Evolutionary conservation across 805 yeast species (phyloP).

Genomic region (Teunomyces cretensis): DNA sequence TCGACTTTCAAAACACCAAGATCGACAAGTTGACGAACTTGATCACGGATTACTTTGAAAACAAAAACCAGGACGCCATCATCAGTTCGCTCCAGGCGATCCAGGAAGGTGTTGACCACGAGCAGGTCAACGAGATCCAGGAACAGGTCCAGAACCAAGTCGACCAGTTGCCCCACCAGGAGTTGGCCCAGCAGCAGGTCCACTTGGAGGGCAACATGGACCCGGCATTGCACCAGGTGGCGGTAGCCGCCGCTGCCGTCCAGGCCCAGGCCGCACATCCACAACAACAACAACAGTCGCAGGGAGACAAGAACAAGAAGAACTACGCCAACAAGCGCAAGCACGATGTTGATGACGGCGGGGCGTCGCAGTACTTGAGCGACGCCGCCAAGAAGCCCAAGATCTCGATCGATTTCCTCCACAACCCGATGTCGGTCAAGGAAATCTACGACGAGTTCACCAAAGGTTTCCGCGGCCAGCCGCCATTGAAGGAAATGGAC

Average conservation of each 20-base stretch:
- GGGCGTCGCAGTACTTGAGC: constrained; percentile 5
- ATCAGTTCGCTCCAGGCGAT: constrained; percentile 29
- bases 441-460: constrained; percentile 47
- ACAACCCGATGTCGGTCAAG: constrained; percentile 44
- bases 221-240: constrained; percentile 42
- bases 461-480: constrained; percentile 45
- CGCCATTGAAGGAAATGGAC: constrained; percentile 43
- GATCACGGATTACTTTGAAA: constrained; percentile 32
- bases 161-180: constrained; percentile 16
- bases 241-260: constrained; percentile 38
- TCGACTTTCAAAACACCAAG: constrained; percentile 38
- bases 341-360: constrained; percentile 4
- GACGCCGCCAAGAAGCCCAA: constrained; percentile 32
- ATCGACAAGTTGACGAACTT: constrained; percentile 38
- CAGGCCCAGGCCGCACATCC: constrained; percentile 17
- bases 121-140: constrained; percentile 20
- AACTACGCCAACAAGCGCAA: constrained; percentile 10
- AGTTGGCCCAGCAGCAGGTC: constrained; percentile 15
- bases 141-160: constrained; percentile 21
- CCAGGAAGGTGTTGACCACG: constrained; percentile 17
- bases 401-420: constrained; percentile 38
- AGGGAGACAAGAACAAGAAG: constrained; percentile 7
- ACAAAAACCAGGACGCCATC: constrained; percentile 29
- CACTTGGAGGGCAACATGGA: constrained; percentile 38
- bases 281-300: constrained; percentile 5